A percentile compares a stretch with the other conserved stretches of the same genome.
phyloP scores from a whole-genome alignment of 495 filamentous ascomycete species.

The Hypomontagnella submonticulosa region DNA sequence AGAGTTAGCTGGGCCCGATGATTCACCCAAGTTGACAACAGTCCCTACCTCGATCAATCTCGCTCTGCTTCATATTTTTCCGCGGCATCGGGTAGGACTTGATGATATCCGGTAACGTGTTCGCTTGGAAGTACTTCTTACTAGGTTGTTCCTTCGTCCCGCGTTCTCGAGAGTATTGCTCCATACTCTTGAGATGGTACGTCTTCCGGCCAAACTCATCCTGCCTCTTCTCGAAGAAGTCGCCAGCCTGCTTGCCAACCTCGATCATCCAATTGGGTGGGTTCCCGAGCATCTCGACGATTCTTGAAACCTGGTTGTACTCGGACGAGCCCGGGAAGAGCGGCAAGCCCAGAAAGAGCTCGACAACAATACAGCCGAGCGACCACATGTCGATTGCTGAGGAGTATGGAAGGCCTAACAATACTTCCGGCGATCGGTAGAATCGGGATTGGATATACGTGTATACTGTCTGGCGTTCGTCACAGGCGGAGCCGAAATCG shows the following conservation, averaged over 20 bases:
- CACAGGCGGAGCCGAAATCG: conserved; percentile 98
- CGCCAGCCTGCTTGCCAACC: conserved; percentile 96
- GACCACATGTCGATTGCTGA: conserved; percentile 99
- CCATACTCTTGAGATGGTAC: conserved; percentile 95
- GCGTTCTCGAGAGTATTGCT: conserved; percentile 95
- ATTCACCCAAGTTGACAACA: conserved; percentile 34
- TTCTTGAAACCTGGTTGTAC: conserved; percentile 97
- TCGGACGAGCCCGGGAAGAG: conserved; percentile 98
- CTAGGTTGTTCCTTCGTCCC: conserved; percentile 97
- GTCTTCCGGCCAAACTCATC: conserved; percentile 89
- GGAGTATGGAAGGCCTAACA: conserved; percentile 94
- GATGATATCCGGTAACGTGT: conserved; percentile 94
- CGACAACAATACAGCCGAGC: conserved; percentile 97
- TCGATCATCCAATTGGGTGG: conserved; percentile 99
- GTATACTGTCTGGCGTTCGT: conserved; percentile 98
- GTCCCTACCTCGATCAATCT: conserved; percentile 88
- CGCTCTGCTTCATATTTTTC: conserved; percentile 99
- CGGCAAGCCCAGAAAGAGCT: conserved; percentile 94
- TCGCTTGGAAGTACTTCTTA: conserved; percentile 99
- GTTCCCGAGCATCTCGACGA: conserved; percentile 97
- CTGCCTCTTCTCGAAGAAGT: conserved; percentile 96
- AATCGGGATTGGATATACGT: conserved; percentile 99
- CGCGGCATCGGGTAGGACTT: conserved; percentile 96
- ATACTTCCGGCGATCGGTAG: conserved; percentile 95
- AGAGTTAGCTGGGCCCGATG: conserved; percentile 12